A percentile compares a stretch with the other conserved stretches of the same genome.
Conservation (phyloP, 2,329 filamentous ascomycete species). For the Aspergillus sclerotialis region DNA sequence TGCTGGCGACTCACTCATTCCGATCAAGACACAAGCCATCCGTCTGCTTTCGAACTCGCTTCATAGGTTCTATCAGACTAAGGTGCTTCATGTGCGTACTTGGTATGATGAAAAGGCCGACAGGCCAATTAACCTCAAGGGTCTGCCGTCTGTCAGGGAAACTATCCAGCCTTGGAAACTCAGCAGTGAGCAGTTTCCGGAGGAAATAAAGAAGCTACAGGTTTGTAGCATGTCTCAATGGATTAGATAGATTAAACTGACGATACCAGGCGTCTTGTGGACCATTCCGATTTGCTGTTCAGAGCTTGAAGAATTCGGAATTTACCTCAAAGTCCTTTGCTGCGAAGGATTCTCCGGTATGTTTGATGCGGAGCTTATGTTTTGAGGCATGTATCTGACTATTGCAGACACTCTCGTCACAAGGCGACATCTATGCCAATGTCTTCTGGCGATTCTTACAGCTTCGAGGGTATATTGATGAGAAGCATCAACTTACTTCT, state of each 20-base stretch:
- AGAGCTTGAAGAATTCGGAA: conserved; percentile 60
- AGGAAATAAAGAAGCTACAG: conserved; percentile 29
- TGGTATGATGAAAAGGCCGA: conserved; percentile 76
- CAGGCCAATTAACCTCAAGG: conserved; percentile 57
- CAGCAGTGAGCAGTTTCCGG: conserved; percentile 47
- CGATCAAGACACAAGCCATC: conserved; percentile 68
- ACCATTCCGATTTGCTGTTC: conserved; percentile 42
- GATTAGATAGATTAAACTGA: conserved; percentile 2
- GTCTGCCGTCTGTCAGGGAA: conserved; percentile 46
- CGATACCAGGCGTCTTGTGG: conserved; percentile 21
- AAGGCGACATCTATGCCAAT: conserved; percentile 66
- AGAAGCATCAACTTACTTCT: conserved; percentile 67
- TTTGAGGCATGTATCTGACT: conserved; percentile 8
- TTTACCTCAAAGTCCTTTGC: conserved; percentile 65
- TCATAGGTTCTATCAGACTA: conserved; percentile 75
- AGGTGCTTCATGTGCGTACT: conserved; percentile 66
- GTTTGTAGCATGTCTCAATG: conserved; percentile 8
- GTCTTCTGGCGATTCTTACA: conserved; percentile 85
- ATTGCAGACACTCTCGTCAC: conserved; percentile 47
- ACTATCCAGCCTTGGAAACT: conserved; percentile 65
- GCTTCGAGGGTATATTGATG: conserved; percentile 75
- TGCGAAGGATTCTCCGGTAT: conserved; percentile 43
- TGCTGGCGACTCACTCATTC: conserved; percentile 65
- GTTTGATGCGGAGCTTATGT: conserved; percentile 3
- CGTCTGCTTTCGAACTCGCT: conserved; percentile 72